Evolutionary conservation across 495 filamentous ascomycete genomes (phyloP).

Genomic region (Neurospora tetraspora): DNA sequence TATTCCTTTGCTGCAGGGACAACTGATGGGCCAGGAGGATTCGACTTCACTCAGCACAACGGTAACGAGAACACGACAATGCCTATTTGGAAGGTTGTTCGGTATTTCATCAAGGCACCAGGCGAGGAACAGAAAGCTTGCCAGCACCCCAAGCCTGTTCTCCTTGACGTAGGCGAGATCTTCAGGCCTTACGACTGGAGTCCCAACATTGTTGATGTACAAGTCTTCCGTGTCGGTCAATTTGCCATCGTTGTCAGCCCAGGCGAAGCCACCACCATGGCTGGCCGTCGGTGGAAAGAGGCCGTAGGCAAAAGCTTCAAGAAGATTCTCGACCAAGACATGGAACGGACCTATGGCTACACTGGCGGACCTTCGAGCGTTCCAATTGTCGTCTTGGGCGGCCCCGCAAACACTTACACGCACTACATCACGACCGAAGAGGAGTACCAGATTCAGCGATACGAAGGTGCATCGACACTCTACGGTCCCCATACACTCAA

Average conservation of each 20-base stretch:
- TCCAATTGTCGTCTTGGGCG: slow-evolving; percentile 80
- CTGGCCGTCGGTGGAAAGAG: slow-evolving; percentile 81
- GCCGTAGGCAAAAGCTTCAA: slow-evolving; percentile 41
- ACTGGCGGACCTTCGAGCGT: background rate
- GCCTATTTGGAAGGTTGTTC: slow-evolving; percentile 74
- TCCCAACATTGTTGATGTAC: slow-evolving; percentile 89
- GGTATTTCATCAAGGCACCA: slow-evolving; percentile 61
- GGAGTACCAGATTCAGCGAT: slow-evolving; percentile 83
- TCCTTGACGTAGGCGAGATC: slow-evolving; percentile 82
- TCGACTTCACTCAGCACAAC: slow-evolving; percentile 88
- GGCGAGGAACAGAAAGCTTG: slow-evolving; percentile 62
- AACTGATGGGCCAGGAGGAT: slow-evolving; percentile 83
- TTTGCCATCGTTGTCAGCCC: slow-evolving; percentile 78
- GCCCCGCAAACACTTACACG: slow-evolving; percentile 89
- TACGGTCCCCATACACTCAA: slow-evolving; percentile 89
- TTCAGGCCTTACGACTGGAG: slow-evolving; percentile 76
- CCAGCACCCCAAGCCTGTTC: slow-evolving; percentile 76
- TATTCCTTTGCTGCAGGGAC: slow-evolving; percentile 94
- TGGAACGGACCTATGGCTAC: background rate
- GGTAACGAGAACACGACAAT: slow-evolving; percentile 64
- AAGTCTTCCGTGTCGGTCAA: slow-evolving; percentile 80
- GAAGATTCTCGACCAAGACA: background rate
- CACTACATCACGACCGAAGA: slow-evolving; percentile 93
- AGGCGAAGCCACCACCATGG: slow-evolving; percentile 93
- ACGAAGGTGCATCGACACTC: slow-evolving; percentile 91